Conservation (phyloP, 2,329 filamentous ascomycete genomes). For the Hirsutella thompsonii region DNA sequence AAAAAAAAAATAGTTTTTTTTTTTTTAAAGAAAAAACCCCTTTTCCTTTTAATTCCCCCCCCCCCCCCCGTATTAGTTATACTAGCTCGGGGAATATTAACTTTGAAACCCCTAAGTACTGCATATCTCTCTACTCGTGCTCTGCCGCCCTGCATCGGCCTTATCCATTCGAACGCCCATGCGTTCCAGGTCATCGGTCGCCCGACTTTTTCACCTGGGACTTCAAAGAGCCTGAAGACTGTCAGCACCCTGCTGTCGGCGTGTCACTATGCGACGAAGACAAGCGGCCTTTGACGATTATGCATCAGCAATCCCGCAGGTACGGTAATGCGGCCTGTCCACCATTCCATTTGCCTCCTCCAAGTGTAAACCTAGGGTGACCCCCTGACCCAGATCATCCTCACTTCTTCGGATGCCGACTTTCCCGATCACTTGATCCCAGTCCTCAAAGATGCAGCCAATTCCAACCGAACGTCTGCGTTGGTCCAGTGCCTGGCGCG, state of each 20-base stretch:
- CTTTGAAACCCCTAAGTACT: neutral
- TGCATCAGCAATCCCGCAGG: slow-evolving; percentile 31
- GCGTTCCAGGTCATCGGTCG: no score
- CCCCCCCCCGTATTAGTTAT: neutral
- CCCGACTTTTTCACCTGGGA: no score
- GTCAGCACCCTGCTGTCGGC: neutral
- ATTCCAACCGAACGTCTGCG: slow-evolving; percentile 57
- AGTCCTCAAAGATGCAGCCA: slow-evolving; percentile 79
- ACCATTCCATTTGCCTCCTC: neutral
- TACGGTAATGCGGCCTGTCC: slow-evolving; percentile 8
- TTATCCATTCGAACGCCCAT: no score
- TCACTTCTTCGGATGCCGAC: slow-evolving; percentile 81
- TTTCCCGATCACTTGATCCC: slow-evolving; percentile 94
- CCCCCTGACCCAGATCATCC: slow-evolving; percentile 56
- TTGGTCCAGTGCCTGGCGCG: slow-evolving; percentile 58
- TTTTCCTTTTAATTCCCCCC: neutral
- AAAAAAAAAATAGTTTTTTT: neutral
- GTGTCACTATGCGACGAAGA: slow-evolving; percentile 28
- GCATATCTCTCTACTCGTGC: neutral
- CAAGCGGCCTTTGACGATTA: slow-evolving; percentile 33
- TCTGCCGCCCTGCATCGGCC: no score
- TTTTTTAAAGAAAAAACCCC: neutral
- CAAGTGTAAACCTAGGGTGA: neutral
- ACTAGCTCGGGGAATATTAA: neutral
- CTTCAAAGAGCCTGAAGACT: neutral